A percentile compares a stretch with the other conserved stretches of the same genome.
Evolutionary conservation across 305 asterid genomes (phyloP).

Genomic region (Ilex paraguariensis): DNA sequence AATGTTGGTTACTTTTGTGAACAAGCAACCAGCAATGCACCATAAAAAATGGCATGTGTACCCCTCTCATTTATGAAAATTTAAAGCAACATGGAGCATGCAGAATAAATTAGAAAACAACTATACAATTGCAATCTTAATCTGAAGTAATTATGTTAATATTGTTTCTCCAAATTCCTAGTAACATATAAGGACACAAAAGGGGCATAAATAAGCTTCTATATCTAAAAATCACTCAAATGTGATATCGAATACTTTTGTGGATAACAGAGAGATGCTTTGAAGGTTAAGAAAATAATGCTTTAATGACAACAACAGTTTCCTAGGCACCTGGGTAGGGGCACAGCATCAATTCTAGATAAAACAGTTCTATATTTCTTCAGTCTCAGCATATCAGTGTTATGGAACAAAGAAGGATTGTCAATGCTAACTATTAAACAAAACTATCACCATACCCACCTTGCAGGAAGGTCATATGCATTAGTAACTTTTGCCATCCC

Average conservation of each 20-base stretch:
- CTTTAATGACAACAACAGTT: no score
- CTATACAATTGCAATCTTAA: no score
- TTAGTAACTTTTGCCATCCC: constrained; percentile 90
- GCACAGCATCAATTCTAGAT: not conserved
- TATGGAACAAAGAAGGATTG: not conserved
- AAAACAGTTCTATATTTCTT: not conserved
- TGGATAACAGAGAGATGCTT: no score
- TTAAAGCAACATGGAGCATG: no score
- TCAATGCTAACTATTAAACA: constrained; percentile 7
- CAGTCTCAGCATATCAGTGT: constrained; percentile 4
- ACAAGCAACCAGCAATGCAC: no score
- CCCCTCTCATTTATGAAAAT: no score
- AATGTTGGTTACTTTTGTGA: no score
- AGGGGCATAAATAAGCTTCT: not conserved
- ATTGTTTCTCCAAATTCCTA: no score
- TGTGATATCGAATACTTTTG: not conserved
- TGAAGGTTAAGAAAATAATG: no score
- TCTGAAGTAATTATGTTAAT: no score
- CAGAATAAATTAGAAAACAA: no score
- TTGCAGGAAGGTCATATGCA: constrained; percentile 84
- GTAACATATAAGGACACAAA: not conserved
- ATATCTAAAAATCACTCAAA: not conserved
- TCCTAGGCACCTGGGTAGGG: not conserved
- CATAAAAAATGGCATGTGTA: no score
- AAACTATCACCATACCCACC: constrained; percentile 36